phyloP scores from a whole-genome alignment of 352 stramenopile species.

The Pythium volutum region DNA sequence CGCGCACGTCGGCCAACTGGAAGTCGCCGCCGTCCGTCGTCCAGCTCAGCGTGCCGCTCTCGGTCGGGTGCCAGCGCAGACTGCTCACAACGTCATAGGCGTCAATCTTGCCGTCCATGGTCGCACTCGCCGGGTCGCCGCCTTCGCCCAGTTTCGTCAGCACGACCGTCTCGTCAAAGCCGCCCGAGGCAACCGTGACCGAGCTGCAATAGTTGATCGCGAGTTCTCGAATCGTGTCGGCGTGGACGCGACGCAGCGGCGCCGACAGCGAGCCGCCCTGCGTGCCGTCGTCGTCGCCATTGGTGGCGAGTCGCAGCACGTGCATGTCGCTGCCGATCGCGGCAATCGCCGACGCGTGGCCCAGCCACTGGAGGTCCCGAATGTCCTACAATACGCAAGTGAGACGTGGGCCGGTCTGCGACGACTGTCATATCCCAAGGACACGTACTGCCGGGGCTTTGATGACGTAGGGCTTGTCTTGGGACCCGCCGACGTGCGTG shows the following conservation, averaged over 20 bases:
- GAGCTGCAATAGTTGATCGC: constrained; percentile 33
- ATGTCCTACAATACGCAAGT: constrained; percentile 41
- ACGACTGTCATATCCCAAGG: no score
- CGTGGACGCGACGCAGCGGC: constrained; percentile 57
- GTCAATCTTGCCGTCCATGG: constrained; percentile 57
- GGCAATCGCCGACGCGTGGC: constrained; percentile 36
- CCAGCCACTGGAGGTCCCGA: constrained; percentile 71
- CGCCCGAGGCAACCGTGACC: constrained; percentile 24
- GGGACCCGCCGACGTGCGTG: constrained; percentile 37
- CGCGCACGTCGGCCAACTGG: constrained; percentile 55
- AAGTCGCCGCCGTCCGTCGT: constrained; percentile 80
- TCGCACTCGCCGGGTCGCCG: constrained; percentile 33
- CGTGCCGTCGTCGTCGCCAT: constrained; percentile 6
- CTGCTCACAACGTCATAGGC: constrained; percentile 80
- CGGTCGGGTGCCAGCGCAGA: constrained; percentile 54
- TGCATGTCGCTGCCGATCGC: constrained; percentile 75
- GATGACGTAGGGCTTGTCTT: constrained; percentile 32
- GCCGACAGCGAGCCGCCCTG: constrained; percentile 35
- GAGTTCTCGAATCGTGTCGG: constrained; percentile 70
- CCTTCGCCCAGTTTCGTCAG: constrained; percentile 51
- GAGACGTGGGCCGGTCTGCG: no score
- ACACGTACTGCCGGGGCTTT: constrained; percentile 39
- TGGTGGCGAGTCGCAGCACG: constrained; percentile 36
- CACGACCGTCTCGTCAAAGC: constrained; percentile 81
- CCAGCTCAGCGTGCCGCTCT: constrained; percentile 57